Base-by-base conservation (phyloP, 2,329 filamentous ascomycete genomes). In the Amesomyces nigricolor region DNA sequence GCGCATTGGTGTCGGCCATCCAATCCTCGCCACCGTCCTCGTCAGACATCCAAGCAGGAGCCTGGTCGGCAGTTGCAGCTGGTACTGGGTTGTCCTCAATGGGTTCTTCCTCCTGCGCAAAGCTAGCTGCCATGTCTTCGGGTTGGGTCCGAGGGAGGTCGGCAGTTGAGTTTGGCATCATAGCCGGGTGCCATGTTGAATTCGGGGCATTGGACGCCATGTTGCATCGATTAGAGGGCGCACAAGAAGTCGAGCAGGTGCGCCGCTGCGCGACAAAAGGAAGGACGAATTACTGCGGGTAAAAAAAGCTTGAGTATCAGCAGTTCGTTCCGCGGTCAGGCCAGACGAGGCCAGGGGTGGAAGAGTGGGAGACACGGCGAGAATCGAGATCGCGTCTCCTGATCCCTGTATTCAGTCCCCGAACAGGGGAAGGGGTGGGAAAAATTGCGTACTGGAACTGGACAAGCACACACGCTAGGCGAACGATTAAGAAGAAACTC, bases 141-240 rank as follows among this genome's bases (percentile, higher is more conserved):
- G 51, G 43, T 14, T 22, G 46, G 16, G 10, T 58, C 14, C n/a
- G 57, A 37, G 59, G 35, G 16, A 61, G 38, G 37, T 65, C 63
- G 50, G 65, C 62, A 40, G 58, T 53, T 54, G 69, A 66, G 63
- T 79, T 72, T 58, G 78, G 77, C 75, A 76, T 77, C 65, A 75
- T 69, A 47, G 78, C 77, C 54, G 77, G 77, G 69, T 80, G 71
- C 77, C 77, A 79, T 56, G 75, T 71, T 59, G 73, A 69, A 62
- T 66, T 70, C 44, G 72, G 67, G 58, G 70, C 69, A 66, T 74
- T 71, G 53, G 72, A 72, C 54, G 72, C 61, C 76, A 79, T 78
- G 56, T 61, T 61, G 57, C 61, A 60, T 63, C 22, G 49, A 54
- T 54, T 63, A 51, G 45, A 54, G 29, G 50, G 56, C 58, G 58